Evolutionary conservation across 225 moss, liverwort and hornwort genomes (phyloP).

Genomic region (Anthoceros angustus): DNA sequence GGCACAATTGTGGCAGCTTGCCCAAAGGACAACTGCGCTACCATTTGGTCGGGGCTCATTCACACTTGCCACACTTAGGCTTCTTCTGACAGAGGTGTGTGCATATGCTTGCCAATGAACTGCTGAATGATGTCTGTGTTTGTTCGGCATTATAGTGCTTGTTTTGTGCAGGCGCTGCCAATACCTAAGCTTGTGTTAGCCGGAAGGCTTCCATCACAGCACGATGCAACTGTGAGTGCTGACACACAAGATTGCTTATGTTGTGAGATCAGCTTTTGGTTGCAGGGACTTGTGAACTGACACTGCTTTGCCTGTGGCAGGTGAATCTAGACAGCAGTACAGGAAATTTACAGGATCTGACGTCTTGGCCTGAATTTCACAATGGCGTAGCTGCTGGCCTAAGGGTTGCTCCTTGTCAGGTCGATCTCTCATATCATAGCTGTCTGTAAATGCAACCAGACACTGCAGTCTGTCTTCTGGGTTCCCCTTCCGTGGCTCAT

Average conservation of each 20-base stretch:
- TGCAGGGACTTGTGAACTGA: neutral
- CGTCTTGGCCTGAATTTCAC: slow-evolving; percentile 96
- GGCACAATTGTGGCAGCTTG: slow-evolving; percentile 92
- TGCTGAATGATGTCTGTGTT: neutral
- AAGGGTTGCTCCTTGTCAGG: slow-evolving; percentile 80
- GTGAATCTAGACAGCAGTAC: slow-evolving; percentile 71
- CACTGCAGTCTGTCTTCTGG: too few relatives aligned
- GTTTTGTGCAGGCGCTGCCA: slow-evolving; percentile 32
- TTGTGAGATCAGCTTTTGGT: neutral
- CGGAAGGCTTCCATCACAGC: slow-evolving; percentile 86
- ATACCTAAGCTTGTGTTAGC: slow-evolving; percentile 90
- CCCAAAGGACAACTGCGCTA: slow-evolving; percentile 89
- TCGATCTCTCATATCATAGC: neutral
- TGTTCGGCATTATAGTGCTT: neutral
- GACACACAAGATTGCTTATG: neutral
- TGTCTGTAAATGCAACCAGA: too few relatives aligned
- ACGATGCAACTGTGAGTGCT: slow-evolving; percentile 61
- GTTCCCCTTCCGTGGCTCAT: too few relatives aligned
- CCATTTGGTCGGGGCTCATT: slow-evolving; percentile 95
- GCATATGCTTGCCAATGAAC: neutral
- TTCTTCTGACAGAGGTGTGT: slow-evolving; percentile 56
- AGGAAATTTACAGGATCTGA: slow-evolving; percentile 73
- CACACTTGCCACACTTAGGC: slow-evolving; percentile 70
- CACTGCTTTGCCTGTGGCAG: slow-evolving; percentile 5
- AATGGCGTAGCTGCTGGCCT: slow-evolving; percentile 97